A percentile compares a stretch with the other conserved stretches of the same genome.
Evolutionary conservation across 192 early-diverging fungal genomes (phyloP).

Genomic region (Backusella australiensis): DNA sequence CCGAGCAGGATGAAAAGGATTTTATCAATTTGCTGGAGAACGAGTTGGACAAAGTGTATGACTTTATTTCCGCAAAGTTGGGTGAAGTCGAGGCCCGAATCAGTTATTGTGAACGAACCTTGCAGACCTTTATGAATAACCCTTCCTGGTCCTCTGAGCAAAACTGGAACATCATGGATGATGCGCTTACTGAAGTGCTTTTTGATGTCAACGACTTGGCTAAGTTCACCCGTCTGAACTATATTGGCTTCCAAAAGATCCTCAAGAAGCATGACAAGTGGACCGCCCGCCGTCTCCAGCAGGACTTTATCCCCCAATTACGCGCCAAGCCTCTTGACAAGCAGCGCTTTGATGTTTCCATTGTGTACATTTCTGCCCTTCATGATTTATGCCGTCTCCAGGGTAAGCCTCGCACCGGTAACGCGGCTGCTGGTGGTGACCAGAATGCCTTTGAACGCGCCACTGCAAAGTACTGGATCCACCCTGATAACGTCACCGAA

Average conservation of each 20-base stretch:
- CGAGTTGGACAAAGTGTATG: slow-evolving; percentile 85
- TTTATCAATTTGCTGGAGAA: slow-evolving; percentile 81
- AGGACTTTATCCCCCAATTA: slow-evolving; percentile 73
- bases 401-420: slow-evolving; percentile 33
- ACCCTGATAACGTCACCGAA: slow-evolving; percentile 40
- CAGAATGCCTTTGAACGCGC: slow-evolving; percentile 71
- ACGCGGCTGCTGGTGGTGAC: slow-evolving; percentile 36
- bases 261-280: slow-evolving; percentile 99
- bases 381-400: slow-evolving; percentile 67
- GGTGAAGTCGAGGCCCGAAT: slow-evolving; percentile 73
- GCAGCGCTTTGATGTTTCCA: slow-evolving; percentile 85
- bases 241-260: slow-evolving; percentile 86
- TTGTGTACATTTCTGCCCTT: slow-evolving; percentile 82
- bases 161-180: slow-evolving; percentile 55
- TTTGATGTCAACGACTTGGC: slow-evolving; percentile 79
- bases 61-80: slow-evolving; percentile 72
- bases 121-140: slow-evolving; percentile 46
- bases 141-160: slow-evolving; percentile 50
- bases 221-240: slow-evolving; percentile 79
- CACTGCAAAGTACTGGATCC: slow-evolving; percentile 58
- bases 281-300: slow-evolving; percentile 70
- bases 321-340: slow-evolving; percentile 80
- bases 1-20: slow-evolving; percentile 69
- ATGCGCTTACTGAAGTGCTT: slow-evolving; percentile 65
- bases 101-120: slow-evolving; percentile 62